Percentiles rank a stretch among this genome's conserved stretches.
Conservation (phyloP, 495 filamentous ascomycete genomes). For the Penicillium taxi region DNA sequence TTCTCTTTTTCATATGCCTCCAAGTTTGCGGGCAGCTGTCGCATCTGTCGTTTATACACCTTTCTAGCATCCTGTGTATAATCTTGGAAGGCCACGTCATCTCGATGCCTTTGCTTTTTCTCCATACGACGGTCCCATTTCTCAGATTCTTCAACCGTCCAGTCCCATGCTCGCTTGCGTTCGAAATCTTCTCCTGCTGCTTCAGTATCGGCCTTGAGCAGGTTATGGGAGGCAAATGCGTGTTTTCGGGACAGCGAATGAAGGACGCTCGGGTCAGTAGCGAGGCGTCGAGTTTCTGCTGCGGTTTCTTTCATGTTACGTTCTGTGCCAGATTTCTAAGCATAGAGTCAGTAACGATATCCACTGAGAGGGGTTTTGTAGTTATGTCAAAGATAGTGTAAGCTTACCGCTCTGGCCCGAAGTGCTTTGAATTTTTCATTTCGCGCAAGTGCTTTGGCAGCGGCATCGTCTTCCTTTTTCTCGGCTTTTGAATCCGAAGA, state of each 20-base stretch:
- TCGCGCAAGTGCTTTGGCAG: constrained; percentile 28
- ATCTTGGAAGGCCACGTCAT: constrained; percentile 85
- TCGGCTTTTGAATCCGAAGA: constrained; percentile 8
- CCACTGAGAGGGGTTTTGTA: not conserved
- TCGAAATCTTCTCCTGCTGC: constrained; percentile 88
- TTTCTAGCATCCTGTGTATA: constrained; percentile 81
- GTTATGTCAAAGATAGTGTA: not conserved
- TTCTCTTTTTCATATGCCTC: constrained; percentile 82
- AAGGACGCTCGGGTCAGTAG: constrained; percentile 65
- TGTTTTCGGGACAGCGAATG: constrained; percentile 68
- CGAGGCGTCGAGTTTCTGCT: constrained; percentile 70
- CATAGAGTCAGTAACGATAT: constrained; percentile 14
- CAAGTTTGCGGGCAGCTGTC: constrained; percentile 59
- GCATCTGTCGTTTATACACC: constrained; percentile 86
- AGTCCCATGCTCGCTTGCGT: constrained; percentile 96
- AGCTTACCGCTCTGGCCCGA: constrained; percentile 61
- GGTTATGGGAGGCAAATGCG: constrained; percentile 82
- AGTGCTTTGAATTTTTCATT: constrained; percentile 67
- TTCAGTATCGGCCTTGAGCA: constrained; percentile 83
- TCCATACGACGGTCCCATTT: constrained; percentile 84
- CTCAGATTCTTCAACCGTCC: constrained; percentile 90
- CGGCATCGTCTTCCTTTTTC: constrained; percentile 22
- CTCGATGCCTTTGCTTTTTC: constrained; percentile 75
- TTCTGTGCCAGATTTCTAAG: constrained; percentile 60
- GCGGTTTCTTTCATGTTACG: constrained; percentile 78